Conservation (phyloP, 1,284 basidiomycete species). For the Violaceomyces palustris region DNA sequence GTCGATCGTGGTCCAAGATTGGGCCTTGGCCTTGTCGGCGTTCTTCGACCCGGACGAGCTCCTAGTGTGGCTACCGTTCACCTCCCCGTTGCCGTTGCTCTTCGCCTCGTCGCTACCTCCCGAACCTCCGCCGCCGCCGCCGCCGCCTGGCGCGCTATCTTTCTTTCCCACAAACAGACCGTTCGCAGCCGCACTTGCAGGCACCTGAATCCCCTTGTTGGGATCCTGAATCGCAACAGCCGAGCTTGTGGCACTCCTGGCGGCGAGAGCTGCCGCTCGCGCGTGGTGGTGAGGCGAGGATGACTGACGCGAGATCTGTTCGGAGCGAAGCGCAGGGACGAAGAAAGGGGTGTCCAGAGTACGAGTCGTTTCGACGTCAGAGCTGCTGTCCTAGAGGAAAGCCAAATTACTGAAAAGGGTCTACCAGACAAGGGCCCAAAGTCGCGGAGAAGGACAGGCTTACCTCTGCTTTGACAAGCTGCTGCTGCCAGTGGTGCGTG, state of each 20-base stretch:
- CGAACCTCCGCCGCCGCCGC: slow-evolving; percentile 1
- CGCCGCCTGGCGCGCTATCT: slow-evolving; percentile 17
- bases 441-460: neutral
- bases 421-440: no score
- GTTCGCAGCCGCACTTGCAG: slow-evolving; percentile 51
- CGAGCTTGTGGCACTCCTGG: slow-evolving; percentile 57
- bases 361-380: neutral
- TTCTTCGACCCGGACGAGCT: slow-evolving; percentile 8
- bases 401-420: no score
- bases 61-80: slow-evolving; percentile 5
- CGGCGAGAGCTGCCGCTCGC: slow-evolving; percentile 59
- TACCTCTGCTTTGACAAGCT: slow-evolving; percentile 46
- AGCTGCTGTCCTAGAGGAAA: no score
- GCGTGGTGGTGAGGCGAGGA: slow-evolving; percentile 60
- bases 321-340: no score
- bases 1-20: slow-evolving; percentile 79
- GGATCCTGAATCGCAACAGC: slow-evolving; percentile 55
- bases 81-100: slow-evolving; percentile 12
- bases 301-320: slow-evolving; percentile 57
- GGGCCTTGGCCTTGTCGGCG: slow-evolving; percentile 29
- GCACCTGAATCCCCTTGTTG: slow-evolving; percentile 53
- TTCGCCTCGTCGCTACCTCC: neutral
- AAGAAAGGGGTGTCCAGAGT: neutral
- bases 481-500: slow-evolving; percentile 48
- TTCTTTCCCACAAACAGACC: slow-evolving; percentile 53